Evolutionary conservation across 768 basidiomycete genomes (phyloP).

Genomic region (Tylopilus felleus): DNA sequence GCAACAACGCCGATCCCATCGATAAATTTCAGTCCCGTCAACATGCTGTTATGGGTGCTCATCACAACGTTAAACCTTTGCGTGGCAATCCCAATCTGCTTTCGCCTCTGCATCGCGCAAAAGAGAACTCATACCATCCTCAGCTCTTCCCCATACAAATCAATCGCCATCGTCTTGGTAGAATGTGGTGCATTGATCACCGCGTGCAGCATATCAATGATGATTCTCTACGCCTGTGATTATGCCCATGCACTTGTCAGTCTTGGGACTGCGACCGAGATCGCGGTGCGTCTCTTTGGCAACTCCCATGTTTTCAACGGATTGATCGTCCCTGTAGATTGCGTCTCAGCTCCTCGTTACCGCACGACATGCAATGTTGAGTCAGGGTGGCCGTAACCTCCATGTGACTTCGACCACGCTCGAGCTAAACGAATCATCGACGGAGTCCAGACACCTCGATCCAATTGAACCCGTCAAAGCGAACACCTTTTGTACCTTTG

Average conservation of each 20-base stretch:
- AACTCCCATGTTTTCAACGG: background rate
- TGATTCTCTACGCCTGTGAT: slow-evolving; percentile 3
- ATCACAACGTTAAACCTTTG: slow-evolving; percentile 14
- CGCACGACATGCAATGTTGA: slow-evolving; percentile 10
- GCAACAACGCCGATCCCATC: background rate
- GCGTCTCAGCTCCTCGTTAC: slow-evolving; percentile 17
- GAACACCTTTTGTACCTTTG: background rate
- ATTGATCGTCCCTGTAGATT: slow-evolving; percentile 1
- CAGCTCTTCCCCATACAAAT: slow-evolving; percentile 6
- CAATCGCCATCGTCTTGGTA: slow-evolving; percentile 15
- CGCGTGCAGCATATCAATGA: slow-evolving; percentile 3
- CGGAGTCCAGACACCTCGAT: background rate
- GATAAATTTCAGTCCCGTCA: background rate
- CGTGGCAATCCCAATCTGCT: slow-evolving; percentile 14
- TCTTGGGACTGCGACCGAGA: slow-evolving; percentile 13
- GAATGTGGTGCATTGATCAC: slow-evolving; percentile 20
- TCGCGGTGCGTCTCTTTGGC: slow-evolving; percentile 11
- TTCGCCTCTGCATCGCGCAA: slow-evolving; percentile 14
- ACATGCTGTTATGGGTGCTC: slow-evolving; percentile 12
- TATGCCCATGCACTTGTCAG: background rate
- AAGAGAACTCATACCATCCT: slow-evolving; percentile 1
- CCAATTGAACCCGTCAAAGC: background rate
- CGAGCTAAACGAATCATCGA: background rate
- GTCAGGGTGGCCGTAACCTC: background rate
- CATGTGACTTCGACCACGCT: background rate